phyloP scores from a whole-genome alignment of 257 asterid genomes.

The Salvia splendens region DNA sequence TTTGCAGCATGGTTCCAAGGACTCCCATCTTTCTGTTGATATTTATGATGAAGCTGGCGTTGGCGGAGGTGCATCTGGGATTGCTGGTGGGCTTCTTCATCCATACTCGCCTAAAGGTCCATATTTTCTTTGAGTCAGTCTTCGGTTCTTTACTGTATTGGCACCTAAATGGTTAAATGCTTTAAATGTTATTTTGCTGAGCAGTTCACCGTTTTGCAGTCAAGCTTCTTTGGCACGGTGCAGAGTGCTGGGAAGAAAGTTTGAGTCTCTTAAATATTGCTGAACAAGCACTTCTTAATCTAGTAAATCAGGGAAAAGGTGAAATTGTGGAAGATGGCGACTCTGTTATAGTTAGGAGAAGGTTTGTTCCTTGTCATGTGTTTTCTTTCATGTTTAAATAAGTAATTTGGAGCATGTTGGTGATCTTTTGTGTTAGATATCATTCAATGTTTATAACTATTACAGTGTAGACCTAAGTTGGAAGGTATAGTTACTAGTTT shows the following conservation, averaged over 20 bases:
- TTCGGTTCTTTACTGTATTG: conserved; percentile 17
- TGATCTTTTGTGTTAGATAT: not conserved
- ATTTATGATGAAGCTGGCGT: conserved; percentile 85
- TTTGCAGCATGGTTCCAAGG: conserved; percentile 67
- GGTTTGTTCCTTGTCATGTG: conserved; percentile 48
- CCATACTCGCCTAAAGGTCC: conserved; percentile 96
- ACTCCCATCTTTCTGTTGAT: conserved; percentile 62
- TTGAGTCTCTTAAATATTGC: conserved; percentile 68
- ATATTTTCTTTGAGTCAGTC: conserved; percentile 3
- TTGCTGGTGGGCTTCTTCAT: conserved; percentile 96
- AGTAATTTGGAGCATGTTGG: not conserved
- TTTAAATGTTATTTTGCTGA: conserved; percentile 14
- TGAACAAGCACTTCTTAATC: conserved; percentile 55
- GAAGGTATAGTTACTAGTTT: not conserved
- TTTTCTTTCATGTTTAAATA: conserved; percentile 8
- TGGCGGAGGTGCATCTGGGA: conserved; percentile 99
- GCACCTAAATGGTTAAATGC: conserved; percentile 13
- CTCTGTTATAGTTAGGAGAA: conserved; percentile 59
- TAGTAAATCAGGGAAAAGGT: conserved; percentile 32
- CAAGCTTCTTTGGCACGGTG: conserved; percentile 87
- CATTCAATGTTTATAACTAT: not conserved
- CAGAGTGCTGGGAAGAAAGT: conserved; percentile 90
- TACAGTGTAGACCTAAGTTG: not conserved
- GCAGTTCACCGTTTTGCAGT: conserved; percentile 48
- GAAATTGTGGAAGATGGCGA: conserved; percentile 32